Percentiles rank a stretch among this genome's conserved stretches.
Evolutionary conservation across 176 grass and related monocot genomes (phyloP).

Genomic region (Raddia distichophylla): DNA sequence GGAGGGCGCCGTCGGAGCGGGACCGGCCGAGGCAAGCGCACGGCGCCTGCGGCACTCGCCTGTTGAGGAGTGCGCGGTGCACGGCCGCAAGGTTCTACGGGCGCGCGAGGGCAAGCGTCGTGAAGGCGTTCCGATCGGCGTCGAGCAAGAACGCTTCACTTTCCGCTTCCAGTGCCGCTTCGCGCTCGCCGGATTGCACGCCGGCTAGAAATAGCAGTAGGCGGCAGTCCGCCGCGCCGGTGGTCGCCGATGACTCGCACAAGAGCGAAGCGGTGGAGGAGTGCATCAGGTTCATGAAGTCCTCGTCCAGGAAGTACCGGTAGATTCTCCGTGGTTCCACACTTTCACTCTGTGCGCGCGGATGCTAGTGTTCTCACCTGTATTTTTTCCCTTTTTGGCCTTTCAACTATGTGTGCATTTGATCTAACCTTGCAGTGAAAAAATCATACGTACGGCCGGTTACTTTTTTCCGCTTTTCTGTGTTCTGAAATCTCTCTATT

Average conservation of each 20-base stretch:
- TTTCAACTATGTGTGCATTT: slow-evolving; percentile 52
- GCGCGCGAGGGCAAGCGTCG: slow-evolving; percentile 47
- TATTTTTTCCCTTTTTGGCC: slow-evolving; percentile 38
- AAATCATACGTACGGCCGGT: slow-evolving; percentile 30
- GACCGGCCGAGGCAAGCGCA: slow-evolving; percentile 22
- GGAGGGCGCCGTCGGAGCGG: slow-evolving; percentile 23
- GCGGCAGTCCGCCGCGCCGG: slow-evolving; percentile 3
- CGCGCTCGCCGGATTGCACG: slow-evolving; percentile 64
- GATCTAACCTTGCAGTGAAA: slow-evolving; percentile 39
- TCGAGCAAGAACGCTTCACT: slow-evolving; percentile 37
- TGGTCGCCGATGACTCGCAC: slow-evolving; percentile 59
- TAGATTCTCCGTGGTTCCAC: slow-evolving; percentile 44
- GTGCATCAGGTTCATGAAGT: slow-evolving; percentile 99
- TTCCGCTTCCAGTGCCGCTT: not conserved
- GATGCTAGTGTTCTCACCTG: slow-evolving; percentile 50
- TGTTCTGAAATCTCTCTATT: slow-evolving; percentile 9
- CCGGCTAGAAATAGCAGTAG: slow-evolving; percentile 53
- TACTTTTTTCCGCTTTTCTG: slow-evolving; percentile 17
- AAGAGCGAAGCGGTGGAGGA: slow-evolving; percentile 91
- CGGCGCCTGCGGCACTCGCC: slow-evolving; percentile 46
- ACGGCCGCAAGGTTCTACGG: slow-evolving; percentile 59
- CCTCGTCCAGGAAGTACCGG: slow-evolving; percentile 83
- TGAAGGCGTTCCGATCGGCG: slow-evolving; percentile 42
- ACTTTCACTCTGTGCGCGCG: slow-evolving; percentile 8
- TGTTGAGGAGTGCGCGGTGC: slow-evolving; percentile 58